Base-by-base conservation (phyloP, 148 eudicot genomes). In the Polygonum aviculare region DNA sequence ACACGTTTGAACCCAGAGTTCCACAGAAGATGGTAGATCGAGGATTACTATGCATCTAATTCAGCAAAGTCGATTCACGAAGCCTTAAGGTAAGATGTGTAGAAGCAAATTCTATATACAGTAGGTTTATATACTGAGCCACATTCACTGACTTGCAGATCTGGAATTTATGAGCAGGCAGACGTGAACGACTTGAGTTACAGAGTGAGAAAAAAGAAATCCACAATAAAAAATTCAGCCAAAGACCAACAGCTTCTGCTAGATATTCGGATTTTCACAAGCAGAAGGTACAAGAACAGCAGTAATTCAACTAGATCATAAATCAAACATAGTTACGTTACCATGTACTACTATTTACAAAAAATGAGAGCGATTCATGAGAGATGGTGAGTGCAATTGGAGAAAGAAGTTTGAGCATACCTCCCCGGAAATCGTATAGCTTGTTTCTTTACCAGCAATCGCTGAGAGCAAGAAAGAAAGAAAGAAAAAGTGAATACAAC, bases 341-440 rank as follows among this genome's bases (percentile, higher is more conserved):
- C n/a, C 18, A 50, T 3, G n/a, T 50, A 50, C 55, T 12, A 21
- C 26, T 5, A 57, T 57, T 19, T 57, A 19, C 63, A 19, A 19
- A 19, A 57, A 15, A 57, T 19, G 31, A 57, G 19, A 21, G 31
- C 35, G 19, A 57, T 57, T 52, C 63, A 21, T 57, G 63, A 57
- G 1, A 19, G 35, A 57, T 19, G 10, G 59, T 52, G n/a, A 18
- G 6, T 52, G 3, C 19, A 16, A 52, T n/a, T 18, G 6, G 5
- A 52, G 16, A 59, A 3, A 21, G 65, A 59, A 9, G 4, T 54
- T 8, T 7, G 35, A 41, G 39, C 79, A 74, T 81, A 84, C 86
- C 86, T 81, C 86, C 71, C 84, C 84, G 3, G 84, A 81, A 19
- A 79, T 55, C 3, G 82, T 76, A 74, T 84, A 84, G 52, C 71